Evolutionary conservation across 108 stramenopile species (phyloP), one percentile per base, ranked within the genome.

Genomic region (Ochromonas danica): DNA sequence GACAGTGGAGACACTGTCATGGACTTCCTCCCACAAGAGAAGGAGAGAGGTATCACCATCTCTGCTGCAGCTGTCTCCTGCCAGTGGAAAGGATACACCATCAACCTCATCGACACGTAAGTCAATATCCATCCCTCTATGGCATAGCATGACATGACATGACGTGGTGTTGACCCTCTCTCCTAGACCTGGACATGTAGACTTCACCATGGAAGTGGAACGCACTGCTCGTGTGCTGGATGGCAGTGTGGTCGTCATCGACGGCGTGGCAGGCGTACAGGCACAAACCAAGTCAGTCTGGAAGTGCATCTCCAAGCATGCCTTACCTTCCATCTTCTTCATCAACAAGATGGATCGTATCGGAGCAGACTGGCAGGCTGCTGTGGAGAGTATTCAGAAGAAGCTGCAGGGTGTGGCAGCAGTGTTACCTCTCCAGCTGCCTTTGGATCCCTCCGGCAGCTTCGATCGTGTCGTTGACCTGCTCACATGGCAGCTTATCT

Each of bases 21-120:
- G 45, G 98, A 99, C 82, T 99, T 93, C 86, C 95, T 99, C 42
- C 93, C 94, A 0, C 92, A 92, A 62, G 99, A 99, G 85, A 81
- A 95, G 65, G 97, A 75, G 40, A 3, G 72, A 6, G 72, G 72
- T 6, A 75, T 75, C 36, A 75, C 72, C 10, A 75, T 75, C 6
- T 75, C 72, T 6, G 36, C 72, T 10, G 72, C 72, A 36, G 72
- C 72, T 28, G 38, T 75, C 17, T 45, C 72, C 10, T 75, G 14
- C 38, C 43, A 75, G 28, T 75, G 72, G 72, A 75, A 75, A 22
- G 40, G 40, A 6, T 25, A 45, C 31, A 42, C 40, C 17, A 75
- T 75, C 14, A 75, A 75, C 40, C 6, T 75, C 17, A 75, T 75
- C 31, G 72, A 75, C 31, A 75, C 72, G 63, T 67, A 67, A 28